Base-by-base conservation (phyloP, 257 asterid species). In the Cynanchum wilfordii region DNA sequence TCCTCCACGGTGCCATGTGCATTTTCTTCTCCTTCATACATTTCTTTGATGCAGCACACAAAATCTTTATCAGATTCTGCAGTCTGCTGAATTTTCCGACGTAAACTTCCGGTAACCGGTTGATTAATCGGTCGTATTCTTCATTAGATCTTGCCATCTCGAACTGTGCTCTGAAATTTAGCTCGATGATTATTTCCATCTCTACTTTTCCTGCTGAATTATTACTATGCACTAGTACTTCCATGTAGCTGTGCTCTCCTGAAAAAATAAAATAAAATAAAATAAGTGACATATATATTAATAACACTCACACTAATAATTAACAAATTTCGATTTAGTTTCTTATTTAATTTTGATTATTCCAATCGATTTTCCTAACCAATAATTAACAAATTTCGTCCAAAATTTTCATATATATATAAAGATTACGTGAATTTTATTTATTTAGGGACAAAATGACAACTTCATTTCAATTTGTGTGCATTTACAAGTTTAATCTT, bases 1-100 rank as follows among this genome's bases (percentile, higher is more conserved):
- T 85, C 67, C 89, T 78, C 89, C 87, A 82, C 10, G 87, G 89
- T 9, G 84, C 85, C 69, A 85, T 73, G 57, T 82, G 85, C 87
- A 78, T 82, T 29, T 78, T 80, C 5, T 24, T 82, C 64, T 78
- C 85, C 73, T 74, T 72, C 84, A 82, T 76, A 57, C 82, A 78
- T 49, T 76, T 85, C 79, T 85, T 85, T 0, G 77, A 76, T 7
- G 85, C 82, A 20, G 79, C 62, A 66, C 89, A 82, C 19, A 85
- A 29, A 68, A 85, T 82, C 79, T 80, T 85, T 59, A 85, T 70
- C 33, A 78, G 49, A 30, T 65, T 70, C 33, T 19, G 64, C 22
- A 85, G 77, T 50, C 85, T 74, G 19, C 71, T 78, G 16, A 65
- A 27, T 74, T 82, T 85, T 47, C 87, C 89, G 2, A 85, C 75